Base-by-base conservation (phyloP, 2,329 filamentous ascomycete species). In the Neonectria neomacrospora region DNA sequence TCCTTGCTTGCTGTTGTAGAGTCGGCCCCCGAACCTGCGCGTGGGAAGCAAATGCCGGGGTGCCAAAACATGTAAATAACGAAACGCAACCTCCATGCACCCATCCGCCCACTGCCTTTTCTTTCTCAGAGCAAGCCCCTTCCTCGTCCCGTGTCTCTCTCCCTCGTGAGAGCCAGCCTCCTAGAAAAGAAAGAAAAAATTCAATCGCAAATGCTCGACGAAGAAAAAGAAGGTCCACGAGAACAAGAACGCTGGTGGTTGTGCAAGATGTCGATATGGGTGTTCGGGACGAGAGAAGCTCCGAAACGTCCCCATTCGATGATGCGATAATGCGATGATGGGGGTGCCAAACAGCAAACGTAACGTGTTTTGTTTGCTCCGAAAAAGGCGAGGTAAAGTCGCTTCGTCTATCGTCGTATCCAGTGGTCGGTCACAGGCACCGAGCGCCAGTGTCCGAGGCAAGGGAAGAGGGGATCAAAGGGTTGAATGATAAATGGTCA, bases 261-360 rank as follows among this genome's bases (percentile, higher is more conserved):
- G 39, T 30, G 47, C 8, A 56, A 50, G 59, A 67, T 3, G 51
- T 63, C 53, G 52, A 51, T 57, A 54, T 52, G 51, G 14, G 58
- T 11, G 61, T 64, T 34, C 26, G 60, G 44, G 32, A 50, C 20
- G 20, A 59, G 47, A 61, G 47, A 58, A 54, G 54, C 58, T 58
- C 48, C 30, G 53, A 30, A 44, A 64, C 51, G 50, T 63, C 64
- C 62, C 64, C 67, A 59, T 69, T 62, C 62, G 42, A 66, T 62
- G 64, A 60, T 66, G 58, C 64, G 64, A 66, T 54, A 64, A 60
- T 65, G 58, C 65, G 64, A 65, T 54, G 58, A 68, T 70, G 67
- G 68, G 67, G 68, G 71, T 73, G 67, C 66, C 66, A 67, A 73
- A 60, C 26, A 71, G 58, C 57, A 68, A 64, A 67, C 48, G 66